A percentile compares a stretch with the other conserved stretches of the same genome.
Evolutionary conservation across 2,329 filamentous ascomycete species (phyloP).

Genomic region (Colletotrichum liaoningense): DNA sequence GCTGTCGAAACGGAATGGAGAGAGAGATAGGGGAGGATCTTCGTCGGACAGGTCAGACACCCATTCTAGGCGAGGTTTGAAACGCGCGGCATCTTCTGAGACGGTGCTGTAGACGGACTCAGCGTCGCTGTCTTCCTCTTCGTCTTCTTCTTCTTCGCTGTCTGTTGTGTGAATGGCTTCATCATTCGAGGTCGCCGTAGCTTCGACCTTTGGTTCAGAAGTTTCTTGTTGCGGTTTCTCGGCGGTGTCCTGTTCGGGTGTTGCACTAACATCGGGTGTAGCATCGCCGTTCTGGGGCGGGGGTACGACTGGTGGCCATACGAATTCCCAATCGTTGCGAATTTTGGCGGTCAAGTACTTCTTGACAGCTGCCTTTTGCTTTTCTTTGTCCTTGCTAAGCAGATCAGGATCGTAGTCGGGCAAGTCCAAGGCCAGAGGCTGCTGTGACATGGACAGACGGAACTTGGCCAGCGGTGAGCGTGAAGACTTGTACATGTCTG

Average conservation of each 20-base stretch:
- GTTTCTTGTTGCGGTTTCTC: conserved; percentile 11
- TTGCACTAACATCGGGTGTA: conserved; percentile 15
- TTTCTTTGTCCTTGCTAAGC: conserved; percentile 69
- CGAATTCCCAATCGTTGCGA: conserved; percentile 70
- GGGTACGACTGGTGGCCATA: conserved; percentile 58
- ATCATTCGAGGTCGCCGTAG: conserved; percentile 4
- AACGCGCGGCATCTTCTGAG: conserved; percentile 65
- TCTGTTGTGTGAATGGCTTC: conserved; percentile 25
- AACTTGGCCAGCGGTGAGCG: conserved; percentile 65
- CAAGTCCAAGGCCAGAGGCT: conserved; percentile 42
- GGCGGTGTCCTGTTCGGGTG: neutral
- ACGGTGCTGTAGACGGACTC: conserved; percentile 68
- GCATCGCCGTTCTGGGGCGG: conserved; percentile 8
- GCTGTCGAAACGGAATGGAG: conserved; percentile 63
- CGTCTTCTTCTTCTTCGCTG: conserved; percentile 47
- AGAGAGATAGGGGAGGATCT: conserved; percentile 50
- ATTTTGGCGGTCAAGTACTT: conserved; percentile 65
- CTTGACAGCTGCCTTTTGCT: conserved; percentile 72
- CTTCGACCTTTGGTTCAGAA: conserved; percentile 15
- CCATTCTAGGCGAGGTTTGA: conserved; percentile 65
- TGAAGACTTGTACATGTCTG: conserved; percentile 68
- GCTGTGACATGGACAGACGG: conserved; percentile 48
- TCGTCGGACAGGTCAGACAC: conserved; percentile 67
- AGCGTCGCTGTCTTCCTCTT: conserved; percentile 53
- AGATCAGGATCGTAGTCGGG: conserved; percentile 70